Conservation (phyloP, 371 early-diverging fungal species). For the Actinomortierella ambigua region DNA sequence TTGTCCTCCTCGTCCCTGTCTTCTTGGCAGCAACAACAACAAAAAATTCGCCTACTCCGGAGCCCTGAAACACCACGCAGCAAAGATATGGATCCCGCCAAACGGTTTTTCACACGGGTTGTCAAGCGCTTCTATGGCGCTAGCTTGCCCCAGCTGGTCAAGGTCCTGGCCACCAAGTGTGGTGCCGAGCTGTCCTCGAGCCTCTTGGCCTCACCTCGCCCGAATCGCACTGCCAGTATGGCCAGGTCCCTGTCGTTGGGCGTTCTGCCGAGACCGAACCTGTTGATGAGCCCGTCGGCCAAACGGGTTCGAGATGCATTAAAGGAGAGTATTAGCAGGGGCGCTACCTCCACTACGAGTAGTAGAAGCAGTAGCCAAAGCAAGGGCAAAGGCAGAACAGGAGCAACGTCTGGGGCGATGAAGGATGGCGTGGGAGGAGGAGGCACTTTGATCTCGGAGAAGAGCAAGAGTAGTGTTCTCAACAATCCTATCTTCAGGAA, state of each 20-base stretch:
- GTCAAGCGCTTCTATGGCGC: constrained; percentile 28
- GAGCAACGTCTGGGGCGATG: too few species aligned
- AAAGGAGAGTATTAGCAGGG: too few species aligned
- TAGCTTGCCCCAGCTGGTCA: constrained; percentile 27
- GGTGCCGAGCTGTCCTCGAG: constrained; percentile 20
- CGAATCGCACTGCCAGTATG: constrained; percentile 17
- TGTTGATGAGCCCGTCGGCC: not conserved
- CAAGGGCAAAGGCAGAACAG: too few species aligned
- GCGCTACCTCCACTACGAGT: too few species aligned
- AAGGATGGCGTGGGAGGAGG: too few species aligned
- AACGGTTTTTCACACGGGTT: constrained; percentile 32
- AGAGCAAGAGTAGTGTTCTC: constrained; percentile 18
- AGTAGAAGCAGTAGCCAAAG: too few species aligned
- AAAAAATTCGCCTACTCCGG: constrained; percentile 6
- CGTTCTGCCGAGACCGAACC: constrained; percentile 27
- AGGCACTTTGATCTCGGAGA: constrained; percentile 10
- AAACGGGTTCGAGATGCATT: too few species aligned
- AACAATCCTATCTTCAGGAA: constrained; percentile 40
- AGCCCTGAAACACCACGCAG: constrained; percentile 40
- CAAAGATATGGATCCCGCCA: constrained; percentile 40
- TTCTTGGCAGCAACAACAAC: too few species aligned
- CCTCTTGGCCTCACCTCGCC: constrained; percentile 24
- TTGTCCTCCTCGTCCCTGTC: too few species aligned
- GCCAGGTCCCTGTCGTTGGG: constrained; percentile 31
- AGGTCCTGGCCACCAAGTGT: constrained; percentile 31